Evolutionary conservation across 2,329 filamentous ascomycete species (phyloP).

Genomic region (Trichophyton schoenleinii): DNA sequence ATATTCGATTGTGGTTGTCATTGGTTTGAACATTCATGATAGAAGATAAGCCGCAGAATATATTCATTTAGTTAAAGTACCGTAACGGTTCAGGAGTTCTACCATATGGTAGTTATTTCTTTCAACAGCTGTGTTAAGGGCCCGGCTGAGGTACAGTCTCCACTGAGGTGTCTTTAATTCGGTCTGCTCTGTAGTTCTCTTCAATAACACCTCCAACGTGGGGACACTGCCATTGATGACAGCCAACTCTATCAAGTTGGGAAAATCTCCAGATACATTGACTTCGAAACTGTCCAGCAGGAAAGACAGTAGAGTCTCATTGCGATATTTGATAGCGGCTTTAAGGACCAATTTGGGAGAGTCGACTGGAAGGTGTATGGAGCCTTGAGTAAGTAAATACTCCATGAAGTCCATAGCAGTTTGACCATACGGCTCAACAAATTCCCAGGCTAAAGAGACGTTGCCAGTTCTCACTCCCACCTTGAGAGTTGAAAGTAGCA

Average conservation of each 20-base stretch:
- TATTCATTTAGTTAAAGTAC: neutral
- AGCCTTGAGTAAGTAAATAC: neutral
- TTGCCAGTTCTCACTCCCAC: neutral
- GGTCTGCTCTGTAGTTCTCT: neutral
- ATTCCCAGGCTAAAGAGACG: neutral
- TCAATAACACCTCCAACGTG: neutral
- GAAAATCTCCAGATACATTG: neutral
- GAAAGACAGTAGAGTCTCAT: neutral
- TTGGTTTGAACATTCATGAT: too few species aligned
- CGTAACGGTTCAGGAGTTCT: neutral
- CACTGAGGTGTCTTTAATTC: neutral
- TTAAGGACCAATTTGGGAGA: neutral
- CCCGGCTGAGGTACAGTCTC: neutral
- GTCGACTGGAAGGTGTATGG: neutral
- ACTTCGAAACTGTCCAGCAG: neutral
- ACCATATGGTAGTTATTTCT: neutral
- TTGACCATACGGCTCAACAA: neutral
- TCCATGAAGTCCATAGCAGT: neutral
- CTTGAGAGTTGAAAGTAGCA: neutral
- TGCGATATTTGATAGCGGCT: neutral
- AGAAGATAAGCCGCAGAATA: neutral
- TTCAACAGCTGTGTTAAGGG: neutral
- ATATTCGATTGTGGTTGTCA: too few species aligned
- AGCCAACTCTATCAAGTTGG: neutral
- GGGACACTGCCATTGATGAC: neutral